Conservation (phyloP, 2,329 filamentous ascomycete genomes). For the Clonostachys rosea region DNA sequence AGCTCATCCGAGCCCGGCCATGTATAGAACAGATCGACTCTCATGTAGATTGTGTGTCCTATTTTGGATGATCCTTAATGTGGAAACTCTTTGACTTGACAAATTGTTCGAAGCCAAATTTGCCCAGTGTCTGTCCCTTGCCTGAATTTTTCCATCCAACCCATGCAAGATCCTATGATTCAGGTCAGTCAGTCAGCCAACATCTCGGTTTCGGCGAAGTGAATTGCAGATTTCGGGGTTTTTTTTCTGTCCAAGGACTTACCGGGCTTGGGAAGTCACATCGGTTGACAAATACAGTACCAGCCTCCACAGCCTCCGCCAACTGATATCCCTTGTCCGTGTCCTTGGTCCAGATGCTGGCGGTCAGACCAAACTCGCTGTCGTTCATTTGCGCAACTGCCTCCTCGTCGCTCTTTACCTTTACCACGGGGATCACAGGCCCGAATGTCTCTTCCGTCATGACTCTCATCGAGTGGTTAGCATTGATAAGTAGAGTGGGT, state of each 20-base stretch:
- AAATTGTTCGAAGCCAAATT: slow-evolving; percentile 91
- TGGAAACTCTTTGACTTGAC: slow-evolving; percentile 96
- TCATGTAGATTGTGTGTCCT: slow-evolving; percentile 7
- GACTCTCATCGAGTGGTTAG: slow-evolving; percentile 77
- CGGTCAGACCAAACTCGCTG: slow-evolving; percentile 88
- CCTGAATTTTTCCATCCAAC: slow-evolving; percentile 98
- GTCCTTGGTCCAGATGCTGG: slow-evolving; percentile 97
- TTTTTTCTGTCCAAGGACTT: slow-evolving; percentile 31
- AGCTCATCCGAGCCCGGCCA: too few relatives aligned
- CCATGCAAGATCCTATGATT: slow-evolving; percentile 78
- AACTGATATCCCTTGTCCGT: slow-evolving; percentile 69
- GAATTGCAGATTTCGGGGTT: not conserved
- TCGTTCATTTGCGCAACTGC: slow-evolving; percentile 88
- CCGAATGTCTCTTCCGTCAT: slow-evolving; percentile 97
- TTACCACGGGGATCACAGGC: slow-evolving; percentile 86
- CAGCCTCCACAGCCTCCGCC: slow-evolving; percentile 78
- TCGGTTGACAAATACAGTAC: slow-evolving; percentile 93
- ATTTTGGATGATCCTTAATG: slow-evolving; percentile 74
- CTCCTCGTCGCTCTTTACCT: slow-evolving; percentile 75
- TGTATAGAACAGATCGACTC: too few relatives aligned
- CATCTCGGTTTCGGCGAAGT: not conserved
- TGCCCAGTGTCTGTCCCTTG: slow-evolving; percentile 83
- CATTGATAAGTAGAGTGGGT: slow-evolving; percentile 75
- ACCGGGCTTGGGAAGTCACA: slow-evolving; percentile 90
- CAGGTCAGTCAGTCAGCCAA: too few relatives aligned